phyloP scores from a whole-genome alignment of 805 yeast species.

The Zygotorulaspora florentina region DNA sequence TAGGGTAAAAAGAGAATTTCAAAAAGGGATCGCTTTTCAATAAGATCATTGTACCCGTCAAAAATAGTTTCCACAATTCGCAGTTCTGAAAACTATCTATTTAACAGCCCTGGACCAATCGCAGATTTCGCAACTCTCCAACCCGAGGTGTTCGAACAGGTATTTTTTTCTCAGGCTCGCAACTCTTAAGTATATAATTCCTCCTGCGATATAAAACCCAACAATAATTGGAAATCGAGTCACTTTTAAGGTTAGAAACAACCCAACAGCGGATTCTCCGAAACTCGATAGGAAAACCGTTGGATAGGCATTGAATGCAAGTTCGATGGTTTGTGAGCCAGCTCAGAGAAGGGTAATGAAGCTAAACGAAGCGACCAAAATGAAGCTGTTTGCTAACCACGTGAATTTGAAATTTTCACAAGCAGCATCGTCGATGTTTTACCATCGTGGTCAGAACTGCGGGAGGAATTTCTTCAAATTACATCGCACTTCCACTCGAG shows the following conservation, averaged over 20 bases:
- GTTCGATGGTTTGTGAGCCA: background rate
- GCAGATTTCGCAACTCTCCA: background rate
- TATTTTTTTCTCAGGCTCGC: background rate
- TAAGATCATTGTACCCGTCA: conserved; percentile 8
- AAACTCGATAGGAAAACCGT: background rate
- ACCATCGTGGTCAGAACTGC: background rate
- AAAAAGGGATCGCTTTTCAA: conserved; percentile 27
- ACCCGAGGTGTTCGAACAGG: background rate
- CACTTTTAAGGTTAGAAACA: background rate
- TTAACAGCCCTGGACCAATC: background rate
- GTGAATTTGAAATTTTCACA: conserved; percentile 6
- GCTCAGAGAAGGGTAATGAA: background rate
- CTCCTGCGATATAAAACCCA: background rate
- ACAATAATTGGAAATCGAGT: background rate
- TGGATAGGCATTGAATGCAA: background rate
- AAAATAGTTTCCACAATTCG: background rate
- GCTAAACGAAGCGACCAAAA: conserved; percentile 1
- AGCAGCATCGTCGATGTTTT: conserved; percentile 2
- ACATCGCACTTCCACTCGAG: background rate
- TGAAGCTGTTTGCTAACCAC: conserved; percentile 1
- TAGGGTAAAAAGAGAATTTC: conserved; percentile 28
- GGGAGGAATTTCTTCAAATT: background rate
- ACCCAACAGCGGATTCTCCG: background rate
- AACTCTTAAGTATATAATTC: background rate
- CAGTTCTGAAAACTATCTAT: background rate